These are phyloP conservation scores for Capronia americana DNA, from an alignment of 2,329 filamentous ascomycete genomes.

Conservation along the genomic window DNA sequence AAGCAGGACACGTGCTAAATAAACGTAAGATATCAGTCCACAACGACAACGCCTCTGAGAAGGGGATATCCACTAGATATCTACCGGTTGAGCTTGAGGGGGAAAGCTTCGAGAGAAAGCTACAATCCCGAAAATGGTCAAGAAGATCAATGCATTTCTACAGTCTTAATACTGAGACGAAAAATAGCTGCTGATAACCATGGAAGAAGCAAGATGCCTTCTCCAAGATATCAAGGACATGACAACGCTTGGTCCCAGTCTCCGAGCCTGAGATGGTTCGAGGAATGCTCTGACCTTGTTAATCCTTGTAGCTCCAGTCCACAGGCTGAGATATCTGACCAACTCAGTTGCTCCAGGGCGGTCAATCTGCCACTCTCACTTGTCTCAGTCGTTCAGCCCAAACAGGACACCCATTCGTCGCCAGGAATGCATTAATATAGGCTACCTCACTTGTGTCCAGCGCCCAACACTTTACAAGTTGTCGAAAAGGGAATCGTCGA, in stretches of 20 bases:
- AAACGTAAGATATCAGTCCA: not conserved
- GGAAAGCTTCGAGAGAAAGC: not conserved
- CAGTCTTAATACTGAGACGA: not conserved
- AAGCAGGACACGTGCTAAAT: not conserved
- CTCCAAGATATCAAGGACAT: not conserved
- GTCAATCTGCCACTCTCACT: too few species aligned
- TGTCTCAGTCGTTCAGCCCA: too few species aligned
- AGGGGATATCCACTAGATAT: not conserved
- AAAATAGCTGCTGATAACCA: not conserved
- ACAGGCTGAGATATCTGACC: too few species aligned
- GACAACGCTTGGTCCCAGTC: not conserved
- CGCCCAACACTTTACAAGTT: too few species aligned
- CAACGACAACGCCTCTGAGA: not conserved
- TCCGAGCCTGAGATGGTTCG: not conserved
- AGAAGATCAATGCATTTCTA: too few species aligned
- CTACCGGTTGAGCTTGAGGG: not conserved
- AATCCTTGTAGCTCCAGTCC: too few species aligned
- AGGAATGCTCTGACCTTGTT: too few species aligned
- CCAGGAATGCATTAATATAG: too few species aligned
- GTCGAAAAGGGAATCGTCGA: too few species aligned
- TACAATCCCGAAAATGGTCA: not conserved
- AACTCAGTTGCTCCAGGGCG: too few species aligned
- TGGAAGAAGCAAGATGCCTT: not conserved
- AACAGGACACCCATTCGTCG: too few species aligned
- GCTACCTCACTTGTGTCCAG: too few species aligned